Conservation (phyloP, 108 stramenopile species). For the Fragilariopsis cylindrus region DNA sequence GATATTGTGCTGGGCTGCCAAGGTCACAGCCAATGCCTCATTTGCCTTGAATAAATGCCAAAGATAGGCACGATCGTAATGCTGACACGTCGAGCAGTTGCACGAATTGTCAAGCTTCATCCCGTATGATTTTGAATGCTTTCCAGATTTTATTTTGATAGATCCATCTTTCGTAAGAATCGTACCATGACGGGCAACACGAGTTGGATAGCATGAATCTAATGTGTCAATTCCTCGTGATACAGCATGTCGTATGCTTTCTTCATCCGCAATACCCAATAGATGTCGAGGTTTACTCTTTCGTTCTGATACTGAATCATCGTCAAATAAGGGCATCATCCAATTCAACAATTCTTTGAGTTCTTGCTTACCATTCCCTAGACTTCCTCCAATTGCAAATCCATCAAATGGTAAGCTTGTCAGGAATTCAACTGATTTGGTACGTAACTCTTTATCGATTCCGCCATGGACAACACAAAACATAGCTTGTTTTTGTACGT, state of each 20-base stretch:
- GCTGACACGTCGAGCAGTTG: conserved; percentile 76
- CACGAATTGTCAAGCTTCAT: conserved; percentile 77
- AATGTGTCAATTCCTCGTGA: conserved; percentile 85
- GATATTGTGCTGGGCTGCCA: conserved; percentile 89
- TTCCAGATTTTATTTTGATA: conserved; percentile 67
- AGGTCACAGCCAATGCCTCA: conserved; percentile 75
- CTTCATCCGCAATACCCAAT: conserved; percentile 92
- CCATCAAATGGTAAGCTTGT: conserved; percentile 94
- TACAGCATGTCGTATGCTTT: conserved; percentile 77
- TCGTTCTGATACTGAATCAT: conserved; percentile 29
- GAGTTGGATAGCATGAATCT: conserved; percentile 93
- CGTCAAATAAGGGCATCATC: conserved; percentile 89
- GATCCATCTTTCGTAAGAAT: conserved; percentile 52
- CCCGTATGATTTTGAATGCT: conserved; percentile 61
- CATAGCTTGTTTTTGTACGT: conserved; percentile 88
- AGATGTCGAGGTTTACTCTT: conserved; percentile 86
- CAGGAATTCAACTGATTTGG: conserved; percentile 78
- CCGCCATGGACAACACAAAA: conserved; percentile 94
- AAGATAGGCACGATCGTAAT: conserved; percentile 88
- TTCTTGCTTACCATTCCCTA: conserved; percentile 86
- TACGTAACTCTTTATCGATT: conserved; percentile 75
- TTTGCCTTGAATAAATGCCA: conserved; percentile 93
- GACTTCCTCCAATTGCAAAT: conserved; percentile 88
- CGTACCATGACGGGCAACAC: conserved; percentile 84
- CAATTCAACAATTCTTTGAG: conserved; percentile 81